Conservation (phyloP, 2,329 filamentous ascomycete species). For the Ilyonectria mors-panacis region DNA sequence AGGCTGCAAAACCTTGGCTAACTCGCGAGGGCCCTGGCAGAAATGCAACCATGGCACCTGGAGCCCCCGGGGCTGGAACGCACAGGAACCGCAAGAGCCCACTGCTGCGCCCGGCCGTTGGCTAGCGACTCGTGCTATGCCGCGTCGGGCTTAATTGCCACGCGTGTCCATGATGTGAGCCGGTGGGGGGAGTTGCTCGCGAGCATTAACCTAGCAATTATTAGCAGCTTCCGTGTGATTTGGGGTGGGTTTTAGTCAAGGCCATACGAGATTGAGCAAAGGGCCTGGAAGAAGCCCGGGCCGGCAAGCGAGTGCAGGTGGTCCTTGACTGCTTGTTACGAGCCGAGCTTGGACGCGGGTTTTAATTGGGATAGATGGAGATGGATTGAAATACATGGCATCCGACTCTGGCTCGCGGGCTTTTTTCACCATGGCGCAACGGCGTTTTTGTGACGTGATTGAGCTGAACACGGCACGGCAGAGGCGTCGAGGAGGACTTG, state of each 20-base stretch:
- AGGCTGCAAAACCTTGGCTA: background rate
- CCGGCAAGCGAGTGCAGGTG: conserved; percentile 1
- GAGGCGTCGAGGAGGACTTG: background rate
- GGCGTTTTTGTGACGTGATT: background rate
- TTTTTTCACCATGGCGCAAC: background rate
- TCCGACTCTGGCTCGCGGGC: background rate
- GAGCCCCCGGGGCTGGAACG: conserved; percentile 4
- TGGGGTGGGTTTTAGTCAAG: conserved; percentile 8
- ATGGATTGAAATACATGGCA: background rate
- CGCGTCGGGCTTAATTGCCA: conserved; percentile 27
- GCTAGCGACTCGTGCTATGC: conserved; percentile 20
- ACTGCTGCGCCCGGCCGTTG: conserved; percentile 14
- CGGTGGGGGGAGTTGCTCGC: background rate
- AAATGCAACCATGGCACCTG: conserved; percentile 11
- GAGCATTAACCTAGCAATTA: background rate
- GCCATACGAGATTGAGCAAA: conserved; percentile 4
- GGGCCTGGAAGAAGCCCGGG: background rate
- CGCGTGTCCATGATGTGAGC: conserved; percentile 15
- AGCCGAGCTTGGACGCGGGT: conserved; percentile 20
- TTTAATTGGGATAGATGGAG: background rate
- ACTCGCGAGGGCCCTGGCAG: background rate
- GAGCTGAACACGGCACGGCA: background rate
- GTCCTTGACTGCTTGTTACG: background rate
- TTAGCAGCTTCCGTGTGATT: background rate
- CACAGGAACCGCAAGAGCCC: conserved; percentile 12